Percentiles rank a stretch among this genome's conserved stretches.
Conservation (phyloP, 2,329 filamentous ascomycete genomes). For the Seiridium cupressi region DNA sequence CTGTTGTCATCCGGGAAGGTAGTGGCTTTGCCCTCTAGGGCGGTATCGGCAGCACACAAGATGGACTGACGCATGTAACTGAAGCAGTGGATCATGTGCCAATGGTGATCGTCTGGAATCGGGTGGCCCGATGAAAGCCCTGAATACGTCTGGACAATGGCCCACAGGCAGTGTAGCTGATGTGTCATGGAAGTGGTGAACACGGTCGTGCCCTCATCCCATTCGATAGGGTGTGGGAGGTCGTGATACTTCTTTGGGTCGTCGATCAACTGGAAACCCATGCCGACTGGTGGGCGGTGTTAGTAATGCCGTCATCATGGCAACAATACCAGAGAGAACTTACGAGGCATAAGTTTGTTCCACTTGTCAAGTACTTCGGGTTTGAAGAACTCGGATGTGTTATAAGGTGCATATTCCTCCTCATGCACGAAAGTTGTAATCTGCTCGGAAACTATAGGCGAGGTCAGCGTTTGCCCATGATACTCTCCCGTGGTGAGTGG, state of each 20-base stretch:
- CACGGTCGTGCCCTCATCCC: slow-evolving; percentile 30
- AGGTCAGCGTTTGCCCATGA: slow-evolving; percentile 6
- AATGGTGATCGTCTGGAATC: slow-evolving; percentile 42
- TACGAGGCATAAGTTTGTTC: slow-evolving; percentile 39
- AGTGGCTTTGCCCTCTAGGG: slow-evolving; percentile 43
- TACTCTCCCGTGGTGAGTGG: too few relatives aligned
- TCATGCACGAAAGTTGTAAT: slow-evolving; percentile 37
- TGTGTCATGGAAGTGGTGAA: slow-evolving; percentile 40
- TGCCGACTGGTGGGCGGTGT: slow-evolving; percentile 21
- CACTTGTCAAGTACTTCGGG: slow-evolving; percentile 33
- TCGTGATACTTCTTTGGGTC: slow-evolving; percentile 27
- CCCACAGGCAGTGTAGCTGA: slow-evolving; percentile 39
- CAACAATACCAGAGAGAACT: slow-evolving; percentile 2
- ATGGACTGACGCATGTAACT: slow-evolving; percentile 46
- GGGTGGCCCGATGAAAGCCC: slow-evolving; percentile 35
- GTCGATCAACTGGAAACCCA: slow-evolving; percentile 32
- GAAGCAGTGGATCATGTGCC: slow-evolving; percentile 49
- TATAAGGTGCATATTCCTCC: slow-evolving; percentile 35
- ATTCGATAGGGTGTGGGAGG: slow-evolving; percentile 27
- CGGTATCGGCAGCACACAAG: slow-evolving; percentile 44
- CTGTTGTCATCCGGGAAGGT: slow-evolving; percentile 45
- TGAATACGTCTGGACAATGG: slow-evolving; percentile 42
- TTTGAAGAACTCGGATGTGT: slow-evolving; percentile 35
- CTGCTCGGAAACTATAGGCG: slow-evolving; percentile 28
- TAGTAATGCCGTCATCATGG: not conserved